Evolutionary conservation across 208 protist species (phyloP).

Genomic region (Vickermania ingenoplastis): DNA sequence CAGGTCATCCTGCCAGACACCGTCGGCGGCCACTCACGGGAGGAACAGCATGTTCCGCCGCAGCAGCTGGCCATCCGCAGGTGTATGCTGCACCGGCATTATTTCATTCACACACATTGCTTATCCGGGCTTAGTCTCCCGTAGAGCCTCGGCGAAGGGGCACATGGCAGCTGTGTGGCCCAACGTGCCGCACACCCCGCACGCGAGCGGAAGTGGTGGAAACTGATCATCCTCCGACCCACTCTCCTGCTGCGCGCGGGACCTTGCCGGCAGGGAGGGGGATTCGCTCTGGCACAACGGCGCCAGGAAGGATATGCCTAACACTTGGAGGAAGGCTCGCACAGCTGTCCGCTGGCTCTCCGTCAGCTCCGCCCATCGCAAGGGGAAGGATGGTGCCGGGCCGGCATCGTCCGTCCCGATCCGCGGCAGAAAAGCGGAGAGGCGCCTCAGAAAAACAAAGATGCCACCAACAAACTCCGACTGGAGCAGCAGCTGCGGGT

Average conservation of each 20-base stretch:
- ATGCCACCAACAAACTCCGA: conserved; percentile 62
- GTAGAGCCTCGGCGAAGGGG: no score
- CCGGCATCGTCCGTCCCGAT: conserved; percentile 2
- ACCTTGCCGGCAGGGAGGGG: background rate
- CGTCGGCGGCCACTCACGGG: no score
- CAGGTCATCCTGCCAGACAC: no score
- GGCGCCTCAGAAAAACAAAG: conserved; percentile 55
- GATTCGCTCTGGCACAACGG: background rate
- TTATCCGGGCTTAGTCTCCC: no score
- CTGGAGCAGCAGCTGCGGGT: conserved; percentile 38
- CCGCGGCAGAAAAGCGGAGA: conserved; percentile 8
- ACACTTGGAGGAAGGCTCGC: conserved; percentile 29
- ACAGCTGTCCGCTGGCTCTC: conserved; percentile 65
- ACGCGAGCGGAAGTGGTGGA: background rate
- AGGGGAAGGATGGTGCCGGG: conserved; percentile 19
- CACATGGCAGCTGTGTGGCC: background rate
- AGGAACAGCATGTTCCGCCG: no score
- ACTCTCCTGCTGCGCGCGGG: background rate
- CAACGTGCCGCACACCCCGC: background rate
- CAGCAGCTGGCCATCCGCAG: no score
- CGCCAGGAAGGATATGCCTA: background rate
- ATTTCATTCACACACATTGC: no score
- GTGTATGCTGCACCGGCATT: no score
- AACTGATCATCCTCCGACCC: background rate
- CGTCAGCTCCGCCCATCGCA: conserved; percentile 69